Conservation (phyloP, 352 stramenopile species). For the Phytophthora uliginosa region DNA sequence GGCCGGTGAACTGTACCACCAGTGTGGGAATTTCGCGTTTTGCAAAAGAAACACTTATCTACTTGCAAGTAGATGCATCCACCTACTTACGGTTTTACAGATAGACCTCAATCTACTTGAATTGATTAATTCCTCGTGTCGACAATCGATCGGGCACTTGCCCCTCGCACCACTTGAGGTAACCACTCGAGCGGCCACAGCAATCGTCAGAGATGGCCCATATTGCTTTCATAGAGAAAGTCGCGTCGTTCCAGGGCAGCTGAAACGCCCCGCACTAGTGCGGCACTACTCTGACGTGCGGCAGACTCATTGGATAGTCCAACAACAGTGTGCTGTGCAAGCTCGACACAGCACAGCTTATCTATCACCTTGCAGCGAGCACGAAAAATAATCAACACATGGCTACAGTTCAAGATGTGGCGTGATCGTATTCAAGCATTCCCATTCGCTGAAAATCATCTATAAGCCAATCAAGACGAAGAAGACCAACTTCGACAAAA, state of each 20-base stretch:
- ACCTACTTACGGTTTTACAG: too few species aligned
- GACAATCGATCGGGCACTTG: conserved; percentile 3
- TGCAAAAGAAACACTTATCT: too few species aligned
- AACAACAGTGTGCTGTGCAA: not conserved
- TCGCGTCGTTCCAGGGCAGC: not conserved
- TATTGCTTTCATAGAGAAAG: not conserved
- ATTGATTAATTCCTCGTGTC: not conserved
- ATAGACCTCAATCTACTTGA: too few species aligned
- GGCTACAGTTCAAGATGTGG: conserved; percentile 8
- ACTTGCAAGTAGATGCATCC: too few species aligned
- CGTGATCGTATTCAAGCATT: not conserved
- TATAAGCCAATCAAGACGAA: not conserved
- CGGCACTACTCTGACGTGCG: not conserved
- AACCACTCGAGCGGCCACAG: not conserved
- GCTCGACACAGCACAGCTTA: not conserved
- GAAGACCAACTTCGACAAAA: conserved; percentile 1
- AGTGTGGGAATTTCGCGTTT: too few species aligned
- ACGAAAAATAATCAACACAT: conserved; percentile 28
- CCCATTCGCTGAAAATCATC: not conserved
- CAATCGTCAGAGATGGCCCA: not conserved
- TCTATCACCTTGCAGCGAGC: conserved; percentile 4
- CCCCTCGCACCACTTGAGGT: conserved; percentile 9
- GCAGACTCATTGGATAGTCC: not conserved
- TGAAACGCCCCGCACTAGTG: too few species aligned
- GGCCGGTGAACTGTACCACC: too few species aligned